Evolutionary conservation across 257 asterid species (phyloP).

Genomic region (Rhazya stricta): DNA sequence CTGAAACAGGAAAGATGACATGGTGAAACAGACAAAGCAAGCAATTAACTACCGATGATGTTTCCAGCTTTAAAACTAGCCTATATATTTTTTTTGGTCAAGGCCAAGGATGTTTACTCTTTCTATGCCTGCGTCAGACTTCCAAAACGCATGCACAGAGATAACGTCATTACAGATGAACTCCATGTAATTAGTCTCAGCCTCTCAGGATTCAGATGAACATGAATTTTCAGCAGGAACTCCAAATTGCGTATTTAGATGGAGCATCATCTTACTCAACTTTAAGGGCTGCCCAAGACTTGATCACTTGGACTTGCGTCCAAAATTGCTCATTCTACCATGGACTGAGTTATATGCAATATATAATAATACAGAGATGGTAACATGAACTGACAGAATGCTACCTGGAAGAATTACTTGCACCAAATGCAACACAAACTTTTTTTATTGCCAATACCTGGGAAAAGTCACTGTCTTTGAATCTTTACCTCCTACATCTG

Average conservation of each 20-base stretch:
- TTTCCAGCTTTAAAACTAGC: background rate
- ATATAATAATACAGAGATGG: too few species aligned
- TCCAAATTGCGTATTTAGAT: background rate
- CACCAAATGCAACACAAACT: background rate
- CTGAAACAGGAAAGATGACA: slow-evolving; percentile 25
- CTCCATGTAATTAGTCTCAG: too few species aligned
- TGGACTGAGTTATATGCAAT: too few species aligned
- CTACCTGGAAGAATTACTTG: background rate
- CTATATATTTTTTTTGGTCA: too few species aligned
- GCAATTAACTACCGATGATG: too few species aligned
- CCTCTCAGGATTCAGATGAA: background rate
- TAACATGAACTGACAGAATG: background rate
- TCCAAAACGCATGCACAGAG: background rate
- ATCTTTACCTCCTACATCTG: background rate
- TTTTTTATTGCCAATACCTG: background rate
- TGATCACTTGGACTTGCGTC: background rate
- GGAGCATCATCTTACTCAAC: background rate
- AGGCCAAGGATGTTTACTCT: background rate
- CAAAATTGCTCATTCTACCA: background rate
- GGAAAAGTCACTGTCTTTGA: background rate
- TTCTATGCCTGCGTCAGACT: background rate
- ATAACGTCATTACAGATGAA: background rate
- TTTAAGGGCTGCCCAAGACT: background rate
- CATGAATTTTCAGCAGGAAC: background rate
- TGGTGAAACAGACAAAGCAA: background rate